These are phyloP conservation scores for Curvularia eragrostidis DNA, from an alignment of 2,329 filamentous ascomycete genomes.

Conservation along the genomic window DNA sequence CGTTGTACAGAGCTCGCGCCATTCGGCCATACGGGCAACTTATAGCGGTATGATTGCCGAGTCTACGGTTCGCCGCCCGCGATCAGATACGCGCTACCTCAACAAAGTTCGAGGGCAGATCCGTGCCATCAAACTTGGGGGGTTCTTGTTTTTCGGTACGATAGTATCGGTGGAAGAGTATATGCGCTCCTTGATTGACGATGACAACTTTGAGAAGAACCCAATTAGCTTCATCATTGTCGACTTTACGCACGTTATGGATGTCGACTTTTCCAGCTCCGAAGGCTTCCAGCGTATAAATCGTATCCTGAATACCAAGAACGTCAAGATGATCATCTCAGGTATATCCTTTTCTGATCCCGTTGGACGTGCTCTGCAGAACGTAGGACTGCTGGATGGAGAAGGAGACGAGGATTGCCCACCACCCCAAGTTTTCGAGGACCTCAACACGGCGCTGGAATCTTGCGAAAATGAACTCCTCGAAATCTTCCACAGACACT, in stretches of 20 bases:
- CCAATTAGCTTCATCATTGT: constrained; percentile 91
- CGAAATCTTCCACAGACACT: constrained; percentile 62
- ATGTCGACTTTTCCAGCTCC: constrained; percentile 93
- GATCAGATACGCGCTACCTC: constrained; percentile 85
- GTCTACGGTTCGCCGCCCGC: constrained; percentile 90
- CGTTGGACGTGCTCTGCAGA: constrained; percentile 78
- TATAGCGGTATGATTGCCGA: constrained; percentile 89
- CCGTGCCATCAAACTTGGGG: constrained; percentile 87
- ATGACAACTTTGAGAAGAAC: constrained; percentile 75
- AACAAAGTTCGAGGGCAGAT: constrained; percentile 87
- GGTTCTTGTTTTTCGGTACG: constrained; percentile 97
- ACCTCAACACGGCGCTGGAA: constrained; percentile 91
- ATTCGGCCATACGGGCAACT: constrained; percentile 87
- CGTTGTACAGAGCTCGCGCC: constrained; percentile 87
- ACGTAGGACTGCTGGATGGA: constrained; percentile 80
- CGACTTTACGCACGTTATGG: constrained; percentile 87
- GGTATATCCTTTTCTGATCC: constrained; percentile 78
- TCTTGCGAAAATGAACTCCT: constrained; percentile 94
- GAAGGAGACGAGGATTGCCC: constrained; percentile 66
- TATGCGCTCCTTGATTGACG: constrained; percentile 81
- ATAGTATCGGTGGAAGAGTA: constrained; percentile 94
- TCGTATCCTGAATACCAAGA: constrained; percentile 76
- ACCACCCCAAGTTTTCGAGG: constrained; percentile 72
- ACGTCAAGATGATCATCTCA: constrained; percentile 81
- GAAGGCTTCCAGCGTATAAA: constrained; percentile 95